Evolutionary conservation across 1,284 basidiomycete species (phyloP).

Genomic region (Sanghuangporus sanghuang): DNA sequence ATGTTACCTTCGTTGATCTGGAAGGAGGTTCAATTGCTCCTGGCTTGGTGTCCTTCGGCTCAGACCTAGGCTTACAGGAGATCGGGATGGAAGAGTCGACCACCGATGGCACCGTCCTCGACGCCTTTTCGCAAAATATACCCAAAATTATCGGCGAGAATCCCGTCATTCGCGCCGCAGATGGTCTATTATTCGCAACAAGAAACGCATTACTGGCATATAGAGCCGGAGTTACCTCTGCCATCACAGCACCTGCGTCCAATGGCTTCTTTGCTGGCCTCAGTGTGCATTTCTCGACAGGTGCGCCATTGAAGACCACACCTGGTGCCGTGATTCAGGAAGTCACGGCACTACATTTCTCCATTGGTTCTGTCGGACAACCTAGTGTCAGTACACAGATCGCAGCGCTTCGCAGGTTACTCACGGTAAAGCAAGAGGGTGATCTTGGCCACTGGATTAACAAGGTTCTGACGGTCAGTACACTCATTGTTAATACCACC

Average conservation of each 20-base stretch:
- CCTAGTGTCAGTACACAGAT: slow-evolving; percentile 49
- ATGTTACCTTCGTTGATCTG: slow-evolving; percentile 36
- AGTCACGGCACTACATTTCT: slow-evolving; percentile 68
- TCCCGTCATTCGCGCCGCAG: slow-evolving; percentile 57
- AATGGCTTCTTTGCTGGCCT: slow-evolving; percentile 60
- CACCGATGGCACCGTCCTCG: slow-evolving; percentile 55
- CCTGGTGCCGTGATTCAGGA: slow-evolving; percentile 63
- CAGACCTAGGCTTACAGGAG: slow-evolving; percentile 53
- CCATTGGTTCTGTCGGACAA: slow-evolving; percentile 42
- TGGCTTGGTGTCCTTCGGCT: slow-evolving; percentile 55
- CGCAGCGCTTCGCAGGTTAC: slow-evolving; percentile 42
- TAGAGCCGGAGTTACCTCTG: slow-evolving; percentile 54
- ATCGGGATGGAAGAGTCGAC: slow-evolving; percentile 63
- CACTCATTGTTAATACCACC: neutral
- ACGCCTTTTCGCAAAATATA: slow-evolving; percentile 40
- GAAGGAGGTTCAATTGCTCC: slow-evolving; percentile 53
- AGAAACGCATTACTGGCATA: slow-evolving; percentile 67
- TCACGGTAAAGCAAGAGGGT: slow-evolving; percentile 40
- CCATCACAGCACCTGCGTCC: slow-evolving; percentile 56
- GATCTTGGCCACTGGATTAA: slow-evolving; percentile 45
- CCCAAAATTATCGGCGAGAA: slow-evolving; percentile 48
- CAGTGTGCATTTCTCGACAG: slow-evolving; percentile 59
- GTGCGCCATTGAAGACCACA: slow-evolving; percentile 60
- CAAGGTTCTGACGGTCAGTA: slow-evolving; percentile 50
- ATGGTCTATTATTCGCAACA: slow-evolving; percentile 68